phyloP scores from a whole-genome alignment of 2,329 filamentous ascomycete genomes.

The Pseudocercospora vitis region DNA sequence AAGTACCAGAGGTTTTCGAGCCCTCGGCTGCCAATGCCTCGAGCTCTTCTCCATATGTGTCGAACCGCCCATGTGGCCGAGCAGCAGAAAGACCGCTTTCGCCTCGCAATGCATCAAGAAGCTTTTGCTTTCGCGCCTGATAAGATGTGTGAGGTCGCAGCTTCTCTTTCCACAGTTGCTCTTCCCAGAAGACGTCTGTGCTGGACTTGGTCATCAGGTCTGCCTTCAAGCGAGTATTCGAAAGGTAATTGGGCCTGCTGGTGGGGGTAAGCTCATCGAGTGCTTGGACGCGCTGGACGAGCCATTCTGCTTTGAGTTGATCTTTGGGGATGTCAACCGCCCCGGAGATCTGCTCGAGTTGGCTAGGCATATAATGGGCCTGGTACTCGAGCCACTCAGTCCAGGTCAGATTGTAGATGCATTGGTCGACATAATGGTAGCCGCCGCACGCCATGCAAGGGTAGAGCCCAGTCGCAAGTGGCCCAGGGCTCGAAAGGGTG shows the following conservation, averaged over 20 bases:
- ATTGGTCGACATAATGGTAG: slow-evolving; percentile 6
- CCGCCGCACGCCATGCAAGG: slow-evolving; percentile 7
- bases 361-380: slow-evolving; percentile 7
- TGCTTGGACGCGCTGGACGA: slow-evolving; percentile 4
- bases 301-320: background rate
- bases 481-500: background rate
- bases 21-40: background rate
- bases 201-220: slow-evolving; percentile 10
- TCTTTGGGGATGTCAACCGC: background rate
- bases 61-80: background rate
- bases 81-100: background rate
- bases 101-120: background rate
- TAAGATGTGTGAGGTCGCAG: background rate
- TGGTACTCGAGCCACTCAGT: slow-evolving; percentile 11
- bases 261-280: slow-evolving; percentile 2
- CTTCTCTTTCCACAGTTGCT: slow-evolving; percentile 8
- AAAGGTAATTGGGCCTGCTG: slow-evolving; percentile 5
- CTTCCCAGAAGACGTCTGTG: slow-evolving; percentile 2
- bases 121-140: background rate
- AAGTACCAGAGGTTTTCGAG: background rate
- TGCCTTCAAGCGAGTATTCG: slow-evolving; percentile 4
- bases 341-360: background rate
- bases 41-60: background rate
- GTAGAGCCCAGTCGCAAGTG: background rate
- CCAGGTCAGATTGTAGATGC: slow-evolving; percentile 10